These are phyloP conservation scores for Entomophthora muscae DNA, from an alignment of 371 early-diverging fungal species.

Conservation along the genomic window DNA sequence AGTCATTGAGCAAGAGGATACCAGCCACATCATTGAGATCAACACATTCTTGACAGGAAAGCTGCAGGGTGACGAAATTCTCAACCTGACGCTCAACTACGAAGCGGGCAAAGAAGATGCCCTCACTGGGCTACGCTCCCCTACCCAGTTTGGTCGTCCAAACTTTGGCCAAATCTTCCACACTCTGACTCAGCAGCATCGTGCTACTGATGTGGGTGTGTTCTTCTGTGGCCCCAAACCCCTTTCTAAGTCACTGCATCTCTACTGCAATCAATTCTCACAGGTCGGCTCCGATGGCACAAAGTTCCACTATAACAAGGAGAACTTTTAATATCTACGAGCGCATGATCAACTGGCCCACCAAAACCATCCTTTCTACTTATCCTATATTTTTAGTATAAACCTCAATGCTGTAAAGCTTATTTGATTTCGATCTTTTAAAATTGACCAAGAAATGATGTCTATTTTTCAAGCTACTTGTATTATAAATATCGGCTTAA, in stretches of 20 bases:
- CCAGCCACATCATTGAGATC: slow-evolving; percentile 31
- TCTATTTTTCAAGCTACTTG: no score
- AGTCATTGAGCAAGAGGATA: slow-evolving; percentile 29
- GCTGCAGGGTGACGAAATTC: slow-evolving; percentile 21
- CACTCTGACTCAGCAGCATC: slow-evolving; percentile 19
- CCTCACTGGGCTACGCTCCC: slow-evolving; percentile 28
- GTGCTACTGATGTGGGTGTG: slow-evolving; percentile 28
- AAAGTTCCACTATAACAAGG: slow-evolving; percentile 11
- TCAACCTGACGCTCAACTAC: slow-evolving; percentile 25
- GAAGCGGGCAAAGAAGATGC: slow-evolving; percentile 27
- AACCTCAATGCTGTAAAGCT: no score
- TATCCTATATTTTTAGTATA: no score
- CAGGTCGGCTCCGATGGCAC: slow-evolving; percentile 7
- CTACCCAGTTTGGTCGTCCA: slow-evolving; percentile 34
- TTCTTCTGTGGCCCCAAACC: slow-evolving; percentile 36
- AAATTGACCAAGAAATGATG: no score
- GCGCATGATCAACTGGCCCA: no score
- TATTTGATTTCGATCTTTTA: no score
- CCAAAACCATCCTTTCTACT: no score
- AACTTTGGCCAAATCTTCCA: slow-evolving; percentile 27
- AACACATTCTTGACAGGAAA: slow-evolving; percentile 45
- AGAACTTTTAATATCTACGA: slow-evolving; percentile 4
- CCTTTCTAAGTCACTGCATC: slow-evolving; percentile 19
- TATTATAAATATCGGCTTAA: no score
- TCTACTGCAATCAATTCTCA: slow-evolving; percentile 16